A percentile compares a stretch with the other conserved stretches of the same genome.
Evolutionary conservation across 495 filamentous ascomycete genomes (phyloP).

Genomic region (Penicillium verhagenii): DNA sequence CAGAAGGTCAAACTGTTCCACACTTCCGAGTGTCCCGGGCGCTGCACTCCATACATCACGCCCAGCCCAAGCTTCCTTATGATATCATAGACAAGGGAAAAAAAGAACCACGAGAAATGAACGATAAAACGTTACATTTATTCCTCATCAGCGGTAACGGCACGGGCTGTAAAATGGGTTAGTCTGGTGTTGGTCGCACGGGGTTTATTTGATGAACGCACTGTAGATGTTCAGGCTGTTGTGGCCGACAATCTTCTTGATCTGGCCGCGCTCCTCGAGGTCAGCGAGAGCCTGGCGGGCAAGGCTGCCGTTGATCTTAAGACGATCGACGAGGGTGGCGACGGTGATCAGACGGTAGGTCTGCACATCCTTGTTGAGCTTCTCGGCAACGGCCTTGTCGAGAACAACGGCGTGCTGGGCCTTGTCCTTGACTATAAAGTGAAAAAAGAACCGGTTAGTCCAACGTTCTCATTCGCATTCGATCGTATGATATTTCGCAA

Average conservation of each 20-base stretch:
- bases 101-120: slow-evolving; percentile 43
- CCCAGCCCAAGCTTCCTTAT: slow-evolving; percentile 42
- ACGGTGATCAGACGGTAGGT: slow-evolving; percentile 99
- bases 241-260: slow-evolving; percentile 97
- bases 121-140: slow-evolving; percentile 42
- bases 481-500: neutral
- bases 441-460: slow-evolving; percentile 27
- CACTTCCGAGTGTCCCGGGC: slow-evolving; percentile 32
- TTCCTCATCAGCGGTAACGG: slow-evolving; percentile 51
- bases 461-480: slow-evolving; percentile 6
- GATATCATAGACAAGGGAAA: slow-evolving; percentile 46
- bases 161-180: slow-evolving; percentile 39
- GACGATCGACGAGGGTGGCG: slow-evolving; percentile 94
- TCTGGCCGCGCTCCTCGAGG: slow-evolving; percentile 95
- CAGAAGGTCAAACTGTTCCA: slow-evolving; percentile 30
- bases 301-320: slow-evolving; percentile 99
- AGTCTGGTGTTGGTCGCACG: slow-evolving; percentile 9
- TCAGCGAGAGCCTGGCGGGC: slow-evolving; percentile 87
- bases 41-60: slow-evolving; percentile 40
- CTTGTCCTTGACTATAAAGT: slow-evolving; percentile 95
- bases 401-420: slow-evolving; percentile 89
- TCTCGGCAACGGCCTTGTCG: slow-evolving; percentile 66
- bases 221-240: slow-evolving; percentile 99
- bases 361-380: slow-evolving; percentile 94
- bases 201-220: slow-evolving; percentile 23